These are phyloP conservation scores for Termitomyces sp. DNA, from an alignment of 768 basidiomycete genomes.

Conservation along the genomic window DNA sequence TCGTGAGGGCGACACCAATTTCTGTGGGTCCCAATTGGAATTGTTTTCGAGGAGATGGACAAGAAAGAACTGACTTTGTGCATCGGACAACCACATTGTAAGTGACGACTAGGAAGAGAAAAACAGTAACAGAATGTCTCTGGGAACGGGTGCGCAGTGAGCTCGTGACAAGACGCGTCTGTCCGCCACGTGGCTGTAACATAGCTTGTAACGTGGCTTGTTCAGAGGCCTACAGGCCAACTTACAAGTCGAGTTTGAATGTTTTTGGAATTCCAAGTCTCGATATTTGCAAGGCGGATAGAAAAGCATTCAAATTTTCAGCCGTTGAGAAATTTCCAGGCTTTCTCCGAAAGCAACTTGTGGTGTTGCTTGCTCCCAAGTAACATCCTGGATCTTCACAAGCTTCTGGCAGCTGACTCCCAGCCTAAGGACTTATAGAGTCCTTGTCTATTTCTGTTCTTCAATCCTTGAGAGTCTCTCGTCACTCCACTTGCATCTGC, in stretches of 20 bases:
- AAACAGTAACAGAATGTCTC: constrained; percentile 4
- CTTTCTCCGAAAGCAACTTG: not conserved
- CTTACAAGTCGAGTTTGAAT: too few species aligned
- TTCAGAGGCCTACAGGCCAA: too few species aligned
- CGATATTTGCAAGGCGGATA: not conserved
- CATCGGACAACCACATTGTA: constrained; percentile 65
- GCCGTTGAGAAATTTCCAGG: not conserved
- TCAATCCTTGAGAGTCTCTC: not conserved
- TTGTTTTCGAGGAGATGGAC: not conserved
- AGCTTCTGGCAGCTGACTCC: not conserved
- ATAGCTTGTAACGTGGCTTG: too few species aligned
- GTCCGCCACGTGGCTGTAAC: constrained; percentile 14
- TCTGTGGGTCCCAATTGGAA: constrained; percentile 42
- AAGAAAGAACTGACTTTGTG: constrained; percentile 46
- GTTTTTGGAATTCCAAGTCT: too few species aligned
- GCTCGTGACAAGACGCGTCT: constrained; percentile 19
- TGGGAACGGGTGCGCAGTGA: constrained; percentile 5
- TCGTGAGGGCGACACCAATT: constrained; percentile 95
- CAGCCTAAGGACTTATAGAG: not conserved
- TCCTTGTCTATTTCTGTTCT: not conserved
- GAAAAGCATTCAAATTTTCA: not conserved
- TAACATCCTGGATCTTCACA: not conserved
- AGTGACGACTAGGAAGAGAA: constrained; percentile 4
- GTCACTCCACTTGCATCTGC: not conserved
- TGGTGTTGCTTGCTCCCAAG: not conserved